Conservation (phyloP, 1,139 yeast species). For the Debaryomycetaceae sp. region DNA sequence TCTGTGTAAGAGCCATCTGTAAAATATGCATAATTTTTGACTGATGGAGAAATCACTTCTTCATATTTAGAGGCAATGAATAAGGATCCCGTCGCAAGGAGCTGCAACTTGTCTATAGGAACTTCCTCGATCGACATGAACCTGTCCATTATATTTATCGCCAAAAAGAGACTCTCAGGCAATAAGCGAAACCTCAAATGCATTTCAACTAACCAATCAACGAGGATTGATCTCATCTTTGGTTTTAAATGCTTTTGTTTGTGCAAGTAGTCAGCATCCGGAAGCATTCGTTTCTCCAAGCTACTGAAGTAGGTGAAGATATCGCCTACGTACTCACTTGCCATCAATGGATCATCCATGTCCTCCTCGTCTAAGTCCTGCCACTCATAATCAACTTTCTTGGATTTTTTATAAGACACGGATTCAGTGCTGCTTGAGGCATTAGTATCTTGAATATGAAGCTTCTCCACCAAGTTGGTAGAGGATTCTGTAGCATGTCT, state of each 20-base stretch:
- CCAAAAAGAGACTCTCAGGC: constrained; percentile 87
- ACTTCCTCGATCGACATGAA: constrained; percentile 79
- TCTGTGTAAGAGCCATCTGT: constrained; percentile 83
- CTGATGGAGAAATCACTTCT: constrained; percentile 89
- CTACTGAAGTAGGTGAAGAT: constrained; percentile 78
- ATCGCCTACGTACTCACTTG: constrained; percentile 85
- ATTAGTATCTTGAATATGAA: constrained; percentile 15
- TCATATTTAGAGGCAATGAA: constrained; percentile 95
- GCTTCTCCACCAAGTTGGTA: constrained; percentile 46
- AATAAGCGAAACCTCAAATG: constrained; percentile 81
- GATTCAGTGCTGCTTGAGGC: constrained; percentile 9
- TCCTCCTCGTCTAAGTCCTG: constrained; percentile 93
- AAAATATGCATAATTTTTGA: constrained; percentile 82
- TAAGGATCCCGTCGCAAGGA: constrained; percentile 85
- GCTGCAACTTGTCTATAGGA: constrained; percentile 79
- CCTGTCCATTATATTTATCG: constrained; percentile 88
- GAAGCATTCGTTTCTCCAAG: constrained; percentile 72
- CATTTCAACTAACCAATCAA: constrained; percentile 94
- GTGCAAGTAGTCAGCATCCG: constrained; percentile 69
- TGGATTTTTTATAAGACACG: constrained; percentile 26
- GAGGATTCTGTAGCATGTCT: constrained; percentile 57
- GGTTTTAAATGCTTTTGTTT: constrained; percentile 78
- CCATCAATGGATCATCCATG: constrained; percentile 90
- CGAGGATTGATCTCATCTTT: constrained; percentile 82
- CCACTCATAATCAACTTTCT: constrained; percentile 60